A percentile compares a stretch with the other conserved stretches of the same genome.
phyloP scores from a whole-genome alignment of 179 eudicot genomes.

The Gypsophila paniculata region DNA sequence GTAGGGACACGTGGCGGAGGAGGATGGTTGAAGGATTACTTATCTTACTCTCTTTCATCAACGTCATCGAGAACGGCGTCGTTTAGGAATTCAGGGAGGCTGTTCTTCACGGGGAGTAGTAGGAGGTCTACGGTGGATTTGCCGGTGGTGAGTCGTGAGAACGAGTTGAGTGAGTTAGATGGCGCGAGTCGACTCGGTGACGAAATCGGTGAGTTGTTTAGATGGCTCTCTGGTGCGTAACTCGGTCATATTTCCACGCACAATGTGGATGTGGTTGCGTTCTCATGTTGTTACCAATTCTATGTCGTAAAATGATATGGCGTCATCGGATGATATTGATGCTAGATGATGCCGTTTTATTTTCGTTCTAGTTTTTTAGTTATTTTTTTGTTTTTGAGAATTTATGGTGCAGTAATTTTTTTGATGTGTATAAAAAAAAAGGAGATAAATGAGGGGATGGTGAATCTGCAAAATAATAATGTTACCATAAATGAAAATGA shows the following conservation, averaged over 20 bases:
- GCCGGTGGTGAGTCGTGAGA: slow-evolving; percentile 20
- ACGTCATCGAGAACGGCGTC: slow-evolving; percentile 49
- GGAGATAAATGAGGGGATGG: neutral
- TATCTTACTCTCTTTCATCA: slow-evolving; percentile 38
- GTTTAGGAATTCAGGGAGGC: slow-evolving; percentile 68
- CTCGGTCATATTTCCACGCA: neutral
- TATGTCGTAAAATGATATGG: too few species aligned
- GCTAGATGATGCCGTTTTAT: too few species aligned
- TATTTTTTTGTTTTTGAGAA: neutral
- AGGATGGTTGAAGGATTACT: slow-evolving; percentile 63
- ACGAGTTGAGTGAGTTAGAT: slow-evolving; percentile 37
- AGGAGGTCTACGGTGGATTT: slow-evolving; percentile 38
- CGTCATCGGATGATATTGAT: too few species aligned
- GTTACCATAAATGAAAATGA: slow-evolving; percentile 10
- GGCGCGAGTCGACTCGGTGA: slow-evolving; percentile 65
- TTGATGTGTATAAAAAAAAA: neutral
- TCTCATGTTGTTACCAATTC: too few species aligned
- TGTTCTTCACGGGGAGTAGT: slow-evolving; percentile 68
- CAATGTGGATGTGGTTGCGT: neutral
- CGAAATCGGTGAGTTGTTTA: slow-evolving; percentile 72
- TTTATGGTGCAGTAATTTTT: neutral
- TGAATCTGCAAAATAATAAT: neutral
- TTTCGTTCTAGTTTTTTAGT: neutral
- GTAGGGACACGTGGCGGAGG: slow-evolving; percentile 39
- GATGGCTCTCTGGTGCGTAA: slow-evolving; percentile 83